Base-by-base conservation (phyloP, 768 basidiomycete genomes). In the Pulveroboletus ravenelii region DNA sequence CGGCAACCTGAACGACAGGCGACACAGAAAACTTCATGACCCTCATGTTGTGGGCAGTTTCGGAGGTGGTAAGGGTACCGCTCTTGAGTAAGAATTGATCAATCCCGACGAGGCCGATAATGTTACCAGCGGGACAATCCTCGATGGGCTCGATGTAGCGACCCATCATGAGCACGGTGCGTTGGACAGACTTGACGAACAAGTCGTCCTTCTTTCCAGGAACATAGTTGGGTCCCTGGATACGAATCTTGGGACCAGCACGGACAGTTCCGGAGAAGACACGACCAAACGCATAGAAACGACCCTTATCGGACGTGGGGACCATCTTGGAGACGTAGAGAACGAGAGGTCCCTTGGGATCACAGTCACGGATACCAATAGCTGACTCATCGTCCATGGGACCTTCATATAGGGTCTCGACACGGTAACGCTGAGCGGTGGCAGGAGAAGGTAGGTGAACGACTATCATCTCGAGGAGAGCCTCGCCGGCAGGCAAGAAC, bases 11-110 rank as follows among this genome's bases (percentile, higher is more conserved):
- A 40, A 99, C 96, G 78, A 99, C 96, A 61, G 96, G 96, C 29
- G 96, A 98, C 50, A 99, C 96, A 71, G 94, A 98, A 83, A 97
- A 97, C 77, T 89, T 92, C 96, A 99, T 99, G 73, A 99, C 93
- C 78, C 78, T 92, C 93, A 99, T 96, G 81, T 99, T 99, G 81
- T 99, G 96, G 45, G 96, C 96, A 47, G 93, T 96, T 76, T 98
- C 96, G 43, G 93, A 93, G 53, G 90, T 84, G 53, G 96, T 99
- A 66, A 99, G 83, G 55, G 96, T 99, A 70, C 96, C 96, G 60
- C 84, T 93, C 85, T 99, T 99, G 71, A 99, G 87, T 77, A 99
- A 75, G 91, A 98, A 99, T 76, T 99, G 96, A 75, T 99, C 96
- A 63, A 99, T 89, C 78, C 96, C 96, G 75, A 98, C 95, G 67